A percentile compares a stretch with the other conserved stretches of the same genome.
Evolutionary conservation across 1,139 yeast genomes (phyloP).

Genomic region (Yamadazyma sp.): DNA sequence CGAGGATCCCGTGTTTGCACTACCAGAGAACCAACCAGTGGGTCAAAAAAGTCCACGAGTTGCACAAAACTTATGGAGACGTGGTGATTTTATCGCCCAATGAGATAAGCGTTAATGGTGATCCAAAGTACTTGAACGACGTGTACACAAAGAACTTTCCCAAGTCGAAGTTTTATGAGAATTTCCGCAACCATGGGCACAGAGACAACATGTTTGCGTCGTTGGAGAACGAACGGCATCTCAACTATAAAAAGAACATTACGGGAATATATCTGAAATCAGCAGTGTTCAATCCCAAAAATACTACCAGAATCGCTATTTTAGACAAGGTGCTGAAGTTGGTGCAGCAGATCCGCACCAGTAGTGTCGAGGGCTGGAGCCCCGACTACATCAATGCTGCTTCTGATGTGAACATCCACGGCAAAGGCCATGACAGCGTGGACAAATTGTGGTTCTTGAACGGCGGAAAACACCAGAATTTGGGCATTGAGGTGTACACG

Average conservation of each 20-base stretch:
- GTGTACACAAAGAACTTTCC: constrained; percentile 61
- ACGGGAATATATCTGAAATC: constrained; percentile 52
- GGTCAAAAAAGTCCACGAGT: constrained; percentile 46
- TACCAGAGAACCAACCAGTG: constrained; percentile 55
- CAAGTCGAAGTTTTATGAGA: constrained; percentile 59
- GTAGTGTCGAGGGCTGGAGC: constrained; percentile 32
- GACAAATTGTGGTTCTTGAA: constrained; percentile 33
- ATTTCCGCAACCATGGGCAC: constrained; percentile 57
- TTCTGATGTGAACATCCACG: constrained; percentile 32
- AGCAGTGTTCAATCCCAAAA: constrained; percentile 31
- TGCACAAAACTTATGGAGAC: constrained; percentile 59
- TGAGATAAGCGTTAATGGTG: constrained; percentile 61
- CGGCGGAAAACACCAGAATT: constrained; percentile 18
- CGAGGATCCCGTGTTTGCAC: constrained; percentile 49
- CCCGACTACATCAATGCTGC: constrained; percentile 38
- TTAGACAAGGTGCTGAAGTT: constrained; percentile 27
- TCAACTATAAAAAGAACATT: constrained; percentile 48
- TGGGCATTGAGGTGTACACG: constrained; percentile 57
- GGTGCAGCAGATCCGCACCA: constrained; percentile 24
- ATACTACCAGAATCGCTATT: constrained; percentile 26
- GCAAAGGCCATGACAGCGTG: constrained; percentile 29
- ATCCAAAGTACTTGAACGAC: constrained; percentile 48
- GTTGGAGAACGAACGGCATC: constrained; percentile 49
- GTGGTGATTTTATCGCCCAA: constrained; percentile 61
- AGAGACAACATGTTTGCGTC: constrained; percentile 59